Conservation (phyloP, 805 yeast genomes). For the Yarrowia sp. region DNA sequence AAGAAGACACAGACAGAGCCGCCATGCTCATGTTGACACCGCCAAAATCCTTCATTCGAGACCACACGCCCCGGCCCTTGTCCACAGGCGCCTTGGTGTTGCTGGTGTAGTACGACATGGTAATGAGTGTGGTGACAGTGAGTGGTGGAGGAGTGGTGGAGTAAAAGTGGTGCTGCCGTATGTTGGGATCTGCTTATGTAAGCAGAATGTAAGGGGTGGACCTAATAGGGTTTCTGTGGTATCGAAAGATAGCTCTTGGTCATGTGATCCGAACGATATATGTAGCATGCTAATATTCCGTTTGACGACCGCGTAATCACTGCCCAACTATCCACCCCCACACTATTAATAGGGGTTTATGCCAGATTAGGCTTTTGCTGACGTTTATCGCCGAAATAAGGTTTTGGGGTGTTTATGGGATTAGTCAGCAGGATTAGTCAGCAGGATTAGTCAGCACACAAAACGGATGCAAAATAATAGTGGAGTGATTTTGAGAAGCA, state of each 20-base stretch:
- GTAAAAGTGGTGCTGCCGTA: not conserved
- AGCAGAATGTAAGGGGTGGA: too few relatives aligned
- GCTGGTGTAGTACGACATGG: slow-evolving; percentile 33
- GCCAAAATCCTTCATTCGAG: slow-evolving; percentile 31
- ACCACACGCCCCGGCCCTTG: slow-evolving; percentile 25
- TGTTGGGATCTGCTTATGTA: not conserved
- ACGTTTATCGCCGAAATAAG: slow-evolving; percentile 3
- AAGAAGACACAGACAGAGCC: slow-evolving; percentile 44
- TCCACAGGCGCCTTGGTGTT: slow-evolving; percentile 34
- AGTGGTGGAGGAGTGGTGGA: not conserved
- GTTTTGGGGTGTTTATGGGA: not conserved
- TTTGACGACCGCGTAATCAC: too few relatives aligned
- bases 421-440: too few relatives aligned
- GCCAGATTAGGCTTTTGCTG: not conserved
- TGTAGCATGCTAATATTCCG: too few relatives aligned
- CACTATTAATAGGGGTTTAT: slow-evolving; percentile 28
- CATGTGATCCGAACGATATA: too few relatives aligned
- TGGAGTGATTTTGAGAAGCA: too few relatives aligned
- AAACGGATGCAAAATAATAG: too few relatives aligned
- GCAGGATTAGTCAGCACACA: too few relatives aligned
- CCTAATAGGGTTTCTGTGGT: too few relatives aligned
- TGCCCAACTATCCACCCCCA: not conserved
- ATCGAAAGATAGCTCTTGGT: too few relatives aligned
- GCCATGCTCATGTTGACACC: slow-evolving; percentile 42
- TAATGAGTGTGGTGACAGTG: not conserved